phyloP scores from a whole-genome alignment of 177 flowering plant genomes.

The Vitis hybrid region DNA sequence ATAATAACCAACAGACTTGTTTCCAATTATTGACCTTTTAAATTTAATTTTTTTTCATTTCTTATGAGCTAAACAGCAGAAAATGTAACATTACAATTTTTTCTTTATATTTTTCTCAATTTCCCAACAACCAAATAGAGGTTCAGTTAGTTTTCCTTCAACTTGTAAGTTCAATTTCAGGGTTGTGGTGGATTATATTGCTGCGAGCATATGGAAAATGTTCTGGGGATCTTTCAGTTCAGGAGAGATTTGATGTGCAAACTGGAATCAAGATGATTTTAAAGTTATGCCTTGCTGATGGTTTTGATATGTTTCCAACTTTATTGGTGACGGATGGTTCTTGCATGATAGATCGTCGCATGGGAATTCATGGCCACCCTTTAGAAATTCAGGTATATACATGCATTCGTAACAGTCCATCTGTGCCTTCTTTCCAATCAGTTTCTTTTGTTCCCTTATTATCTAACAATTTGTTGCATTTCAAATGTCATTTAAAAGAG shows the following conservation, averaged over 20 bases:
- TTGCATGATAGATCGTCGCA: slow-evolving; percentile 76
- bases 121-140: too few species aligned
- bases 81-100: too few species aligned
- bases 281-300: slow-evolving; percentile 68
- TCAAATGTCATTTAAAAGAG: not conserved
- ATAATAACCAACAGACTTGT: too few species aligned
- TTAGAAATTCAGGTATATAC: slow-evolving; percentile 56
- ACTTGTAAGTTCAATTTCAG: slow-evolving; percentile 31
- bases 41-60: too few species aligned
- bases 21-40: too few species aligned
- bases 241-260: slow-evolving; percentile 68
- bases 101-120: too few species aligned
- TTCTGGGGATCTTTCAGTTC: slow-evolving; percentile 70
- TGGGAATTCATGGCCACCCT: slow-evolving; percentile 79
- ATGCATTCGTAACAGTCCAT: not conserved
- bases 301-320: slow-evolving; percentile 76
- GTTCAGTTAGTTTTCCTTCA: not conserved
- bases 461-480: not conserved
- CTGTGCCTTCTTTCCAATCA: not conserved
- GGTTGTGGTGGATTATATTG: slow-evolving; percentile 88
- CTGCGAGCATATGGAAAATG: slow-evolving; percentile 87
- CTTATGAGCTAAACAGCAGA: too few species aligned
- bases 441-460: not conserved
- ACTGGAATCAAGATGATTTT: slow-evolving; percentile 72
- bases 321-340: slow-evolving; percentile 71